These are phyloP conservation scores for Mytilinidion resinicola DNA, from an alignment of 495 filamentous ascomycete genomes.

Conservation along the genomic window DNA sequence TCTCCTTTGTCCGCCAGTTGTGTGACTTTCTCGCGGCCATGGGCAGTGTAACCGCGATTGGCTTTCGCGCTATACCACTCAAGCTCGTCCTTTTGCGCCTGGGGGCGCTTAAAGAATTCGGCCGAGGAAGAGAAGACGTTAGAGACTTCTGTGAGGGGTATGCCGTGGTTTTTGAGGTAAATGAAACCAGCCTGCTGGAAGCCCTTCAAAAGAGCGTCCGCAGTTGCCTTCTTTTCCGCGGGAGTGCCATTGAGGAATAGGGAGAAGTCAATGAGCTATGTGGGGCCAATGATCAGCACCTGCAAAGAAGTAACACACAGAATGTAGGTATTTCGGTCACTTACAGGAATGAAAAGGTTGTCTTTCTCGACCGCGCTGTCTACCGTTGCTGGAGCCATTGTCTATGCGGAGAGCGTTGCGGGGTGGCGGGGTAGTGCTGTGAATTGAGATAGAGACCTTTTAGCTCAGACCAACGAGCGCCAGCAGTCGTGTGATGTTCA, in stretches of 20 bases:
- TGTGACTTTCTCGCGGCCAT: slow-evolving; percentile 72
- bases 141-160: slow-evolving; percentile 47
- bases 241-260: slow-evolving; percentile 62
- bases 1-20: slow-evolving; percentile 50
- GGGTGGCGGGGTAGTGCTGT: too few species aligned
- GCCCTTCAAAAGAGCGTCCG: slow-evolving; percentile 63
- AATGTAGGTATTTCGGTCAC: background rate
- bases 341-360: slow-evolving; percentile 28
- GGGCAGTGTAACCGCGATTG: slow-evolving; percentile 61
- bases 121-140: slow-evolving; percentile 65
- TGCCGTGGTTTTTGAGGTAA: slow-evolving; percentile 75
- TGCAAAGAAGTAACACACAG: background rate
- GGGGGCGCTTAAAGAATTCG: slow-evolving; percentile 68
- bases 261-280: slow-evolving; percentile 78
- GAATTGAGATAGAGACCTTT: too few species aligned
- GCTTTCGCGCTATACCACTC: slow-evolving; percentile 35
- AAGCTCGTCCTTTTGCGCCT: slow-evolving; percentile 57
- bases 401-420: background rate
- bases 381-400: background rate
- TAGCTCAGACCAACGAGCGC: too few species aligned
- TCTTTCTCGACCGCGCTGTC: slow-evolving; percentile 26
- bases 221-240: slow-evolving; percentile 57
- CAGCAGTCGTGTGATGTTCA: too few species aligned
- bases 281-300: background rate
- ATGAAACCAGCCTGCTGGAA: slow-evolving; percentile 87